These are phyloP conservation scores for Erodium texanum DNA, from an alignment of 441 rosid species.

Conservation along the genomic window DNA sequence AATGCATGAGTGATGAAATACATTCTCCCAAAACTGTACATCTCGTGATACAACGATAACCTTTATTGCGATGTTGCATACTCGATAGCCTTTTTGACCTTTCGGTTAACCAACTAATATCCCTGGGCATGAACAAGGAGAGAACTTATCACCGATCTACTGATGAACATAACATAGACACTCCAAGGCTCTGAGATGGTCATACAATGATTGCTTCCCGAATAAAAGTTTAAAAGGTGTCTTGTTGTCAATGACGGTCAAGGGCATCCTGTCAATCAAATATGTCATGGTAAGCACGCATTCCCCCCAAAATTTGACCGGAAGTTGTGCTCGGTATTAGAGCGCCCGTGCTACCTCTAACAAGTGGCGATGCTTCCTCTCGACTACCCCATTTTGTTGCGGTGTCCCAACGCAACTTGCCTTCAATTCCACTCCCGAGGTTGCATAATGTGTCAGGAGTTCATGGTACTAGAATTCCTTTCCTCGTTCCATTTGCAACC, in stretches of 20 bases:
- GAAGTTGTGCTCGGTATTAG: background rate
- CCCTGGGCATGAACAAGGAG: background rate
- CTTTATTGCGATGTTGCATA: no score
- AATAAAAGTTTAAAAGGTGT: conserved; percentile 9
- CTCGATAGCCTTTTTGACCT: background rate
- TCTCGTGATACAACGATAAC: no score
- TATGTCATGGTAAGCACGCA: background rate
- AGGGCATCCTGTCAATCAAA: background rate
- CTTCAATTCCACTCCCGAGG: background rate
- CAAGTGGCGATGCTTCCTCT: conserved; percentile 7
- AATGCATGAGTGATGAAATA: no score
- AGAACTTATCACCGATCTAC: background rate
- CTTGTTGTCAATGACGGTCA: background rate
- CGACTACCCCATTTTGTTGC: conserved; percentile 3
- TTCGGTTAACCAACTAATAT: background rate
- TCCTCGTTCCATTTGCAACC: background rate
- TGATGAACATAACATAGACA: conserved; percentile 2
- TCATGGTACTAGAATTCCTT: background rate
- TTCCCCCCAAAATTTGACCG: conserved; percentile 4
- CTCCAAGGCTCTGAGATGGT: background rate
- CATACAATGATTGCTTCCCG: background rate
- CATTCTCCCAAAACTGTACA: no score
- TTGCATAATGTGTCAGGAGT: background rate
- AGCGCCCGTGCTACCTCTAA: background rate
- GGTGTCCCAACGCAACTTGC: background rate